Conservation (phyloP, 768 basidiomycete genomes). For the Suillus decipiens region DNA sequence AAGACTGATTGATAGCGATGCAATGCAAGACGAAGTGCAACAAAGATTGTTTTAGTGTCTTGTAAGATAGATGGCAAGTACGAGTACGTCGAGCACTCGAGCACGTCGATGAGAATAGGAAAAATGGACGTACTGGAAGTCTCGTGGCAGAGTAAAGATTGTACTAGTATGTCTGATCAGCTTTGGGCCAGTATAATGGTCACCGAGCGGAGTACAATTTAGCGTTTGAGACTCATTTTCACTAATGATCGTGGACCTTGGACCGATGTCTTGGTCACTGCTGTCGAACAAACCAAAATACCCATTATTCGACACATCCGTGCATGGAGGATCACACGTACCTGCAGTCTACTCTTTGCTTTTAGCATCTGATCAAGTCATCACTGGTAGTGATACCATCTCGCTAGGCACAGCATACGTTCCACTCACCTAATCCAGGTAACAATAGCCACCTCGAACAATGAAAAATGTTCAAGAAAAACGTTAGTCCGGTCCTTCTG, state of each 20-base stretch:
- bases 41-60: slow-evolving; percentile 32
- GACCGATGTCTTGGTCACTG: background rate
- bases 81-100: slow-evolving; percentile 14
- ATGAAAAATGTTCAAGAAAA: background rate
- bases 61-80: slow-evolving; percentile 27
- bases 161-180: slow-evolving; percentile 30
- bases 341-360: background rate
- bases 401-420: background rate
- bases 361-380: slow-evolving; percentile 2
- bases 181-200: slow-evolving; percentile 14
- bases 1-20: slow-evolving; percentile 34
- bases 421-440: slow-evolving; percentile 2
- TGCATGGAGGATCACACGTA: background rate
- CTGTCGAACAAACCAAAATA: background rate
- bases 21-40: slow-evolving; percentile 32
- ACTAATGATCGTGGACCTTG: slow-evolving; percentile 1
- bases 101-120: background rate
- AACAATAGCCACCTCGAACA: slow-evolving; percentile 13
- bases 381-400: background rate
- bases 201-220: slow-evolving; percentile 5
- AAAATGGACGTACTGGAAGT: slow-evolving; percentile 8
- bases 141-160: slow-evolving; percentile 9
- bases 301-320: slow-evolving; percentile 12
- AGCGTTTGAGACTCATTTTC: slow-evolving; percentile 4
- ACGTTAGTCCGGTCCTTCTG: background rate